A percentile compares a stretch with the other conserved stretches of the same genome.
These are phyloP conservation scores for Phytophthora syringae DNA, from an alignment of 352 stramenopile species.

Conservation along the genomic window DNA sequence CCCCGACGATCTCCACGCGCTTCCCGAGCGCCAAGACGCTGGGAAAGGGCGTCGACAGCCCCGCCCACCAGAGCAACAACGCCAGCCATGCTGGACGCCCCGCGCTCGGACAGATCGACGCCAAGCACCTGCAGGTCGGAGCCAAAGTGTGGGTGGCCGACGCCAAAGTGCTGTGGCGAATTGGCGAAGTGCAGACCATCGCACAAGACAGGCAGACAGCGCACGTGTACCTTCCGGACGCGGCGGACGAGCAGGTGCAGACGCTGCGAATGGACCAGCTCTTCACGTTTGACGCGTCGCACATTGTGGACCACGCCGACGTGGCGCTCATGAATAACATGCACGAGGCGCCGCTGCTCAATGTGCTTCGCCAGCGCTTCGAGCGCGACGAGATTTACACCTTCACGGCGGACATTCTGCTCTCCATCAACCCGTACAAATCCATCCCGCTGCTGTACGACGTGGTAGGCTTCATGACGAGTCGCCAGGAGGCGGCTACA, in stretches of 20 bases:
- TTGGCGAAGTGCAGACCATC: slow-evolving; percentile 74
- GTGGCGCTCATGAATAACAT: slow-evolving; percentile 92
- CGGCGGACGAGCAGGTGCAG: slow-evolving; percentile 65
- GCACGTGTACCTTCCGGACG: slow-evolving; percentile 68
- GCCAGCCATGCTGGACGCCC: slow-evolving; percentile 10
- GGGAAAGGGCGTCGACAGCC: slow-evolving; percentile 25
- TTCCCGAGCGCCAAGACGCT: slow-evolving; percentile 25
- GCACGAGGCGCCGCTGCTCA: slow-evolving; percentile 86
- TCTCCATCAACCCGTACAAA: slow-evolving; percentile 90
- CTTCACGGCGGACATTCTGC: slow-evolving; percentile 85
- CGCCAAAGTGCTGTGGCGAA: slow-evolving; percentile 77
- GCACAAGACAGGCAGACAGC: slow-evolving; percentile 51
- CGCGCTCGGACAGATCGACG: slow-evolving; percentile 54
- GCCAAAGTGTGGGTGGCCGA: slow-evolving; percentile 83
- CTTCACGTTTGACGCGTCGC: slow-evolving; percentile 83
- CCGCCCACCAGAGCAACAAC: slow-evolving; percentile 32
- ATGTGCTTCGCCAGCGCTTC: slow-evolving; percentile 83
- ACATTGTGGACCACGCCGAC: slow-evolving; percentile 87
- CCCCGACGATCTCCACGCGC: slow-evolving; percentile 26
- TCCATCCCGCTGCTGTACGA: slow-evolving; percentile 86
- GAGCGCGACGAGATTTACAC: slow-evolving; percentile 86
- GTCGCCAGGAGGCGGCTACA: slow-evolving; percentile 37
- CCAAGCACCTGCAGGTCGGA: slow-evolving; percentile 53
- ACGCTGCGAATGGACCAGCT: slow-evolving; percentile 59
- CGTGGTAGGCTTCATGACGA: slow-evolving; percentile 77